Percentiles rank a stretch among this genome's conserved stretches.
Conservation (phyloP, 129 eudicot species). For the Helichrysum umbraculigerum region DNA sequence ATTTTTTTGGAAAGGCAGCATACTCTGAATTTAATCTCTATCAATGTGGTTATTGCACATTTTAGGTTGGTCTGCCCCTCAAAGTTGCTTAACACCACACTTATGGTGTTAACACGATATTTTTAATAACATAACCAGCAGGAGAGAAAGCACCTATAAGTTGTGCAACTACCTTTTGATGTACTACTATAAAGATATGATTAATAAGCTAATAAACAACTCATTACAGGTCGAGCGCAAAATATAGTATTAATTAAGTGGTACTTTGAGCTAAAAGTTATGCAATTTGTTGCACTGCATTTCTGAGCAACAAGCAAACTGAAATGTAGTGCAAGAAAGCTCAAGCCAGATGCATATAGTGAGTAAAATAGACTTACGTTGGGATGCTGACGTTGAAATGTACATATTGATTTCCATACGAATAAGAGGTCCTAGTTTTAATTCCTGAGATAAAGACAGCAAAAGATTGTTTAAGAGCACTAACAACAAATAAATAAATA, state of each 20-base stretch:
- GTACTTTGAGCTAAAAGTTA: neutral
- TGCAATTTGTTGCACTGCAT: neutral
- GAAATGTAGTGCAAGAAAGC: neutral
- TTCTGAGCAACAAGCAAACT: constrained; percentile 3
- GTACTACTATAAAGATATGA: neutral
- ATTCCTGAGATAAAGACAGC: constrained; percentile 54
- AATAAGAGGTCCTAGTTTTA: constrained; percentile 55
- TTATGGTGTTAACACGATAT: neutral
- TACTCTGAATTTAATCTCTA: neutral
- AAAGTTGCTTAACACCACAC: neutral
- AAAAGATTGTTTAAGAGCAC: neutral
- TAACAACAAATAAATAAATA: neutral
- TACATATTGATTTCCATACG: constrained; percentile 80
- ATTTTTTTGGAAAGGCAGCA: neutral
- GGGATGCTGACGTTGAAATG: constrained; percentile 89
- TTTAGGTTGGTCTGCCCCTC: neutral
- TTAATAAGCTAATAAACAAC: neutral
- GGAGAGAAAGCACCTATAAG: no score
- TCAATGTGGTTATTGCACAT: neutral
- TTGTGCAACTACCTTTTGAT: neutral
- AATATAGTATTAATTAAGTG: neutral
- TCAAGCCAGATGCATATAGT: neutral
- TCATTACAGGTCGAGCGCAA: neutral
- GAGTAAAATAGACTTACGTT: constrained; percentile 45
- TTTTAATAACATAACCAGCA: neutral